Evolutionary conservation across 1,284 basidiomycete genomes (phyloP).

Genomic region (Melampsora americana): DNA sequence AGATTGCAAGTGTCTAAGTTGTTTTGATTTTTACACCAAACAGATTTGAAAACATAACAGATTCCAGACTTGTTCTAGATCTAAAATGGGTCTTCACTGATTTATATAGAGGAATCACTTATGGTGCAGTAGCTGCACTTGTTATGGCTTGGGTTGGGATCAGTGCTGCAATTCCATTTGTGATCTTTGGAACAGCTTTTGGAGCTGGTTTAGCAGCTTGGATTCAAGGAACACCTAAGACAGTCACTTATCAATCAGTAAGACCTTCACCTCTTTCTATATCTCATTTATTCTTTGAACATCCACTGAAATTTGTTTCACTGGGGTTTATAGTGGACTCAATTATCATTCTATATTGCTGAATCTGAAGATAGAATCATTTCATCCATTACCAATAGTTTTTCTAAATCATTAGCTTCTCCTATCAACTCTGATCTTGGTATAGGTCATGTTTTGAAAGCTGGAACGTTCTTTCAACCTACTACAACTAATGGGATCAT

Average conservation of each 20-base stretch:
- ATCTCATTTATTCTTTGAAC: background rate
- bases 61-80: conserved; percentile 26
- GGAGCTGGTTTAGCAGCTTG: conserved; percentile 30
- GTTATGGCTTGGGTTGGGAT: background rate
- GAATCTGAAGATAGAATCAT: conserved; percentile 22
- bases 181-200: conserved; percentile 6
- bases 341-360: conserved; percentile 32
- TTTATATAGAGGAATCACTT: conserved; percentile 30
- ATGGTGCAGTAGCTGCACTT: conserved; percentile 21
- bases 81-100: conserved; percentile 38
- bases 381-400: conserved; percentile 1
- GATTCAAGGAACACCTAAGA: conserved; percentile 29
- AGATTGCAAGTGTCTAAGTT: background rate
- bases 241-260: conserved; percentile 26
- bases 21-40: background rate
- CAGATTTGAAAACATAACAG: conserved; percentile 8
- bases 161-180: background rate
- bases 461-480: conserved; percentile 18
- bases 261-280: background rate
- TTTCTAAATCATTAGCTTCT: conserved; percentile 7
- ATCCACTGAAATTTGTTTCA: background rate
- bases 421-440: conserved; percentile 22
- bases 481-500: conserved; percentile 16
- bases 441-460: conserved; percentile 8
- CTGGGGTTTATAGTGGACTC: conserved; percentile 13